Evolutionary conservation across 2,329 filamentous ascomycete genomes (phyloP), one percentile per base, ranked within the genome.

Genomic region (Colletotrichum kahawae): DNA sequence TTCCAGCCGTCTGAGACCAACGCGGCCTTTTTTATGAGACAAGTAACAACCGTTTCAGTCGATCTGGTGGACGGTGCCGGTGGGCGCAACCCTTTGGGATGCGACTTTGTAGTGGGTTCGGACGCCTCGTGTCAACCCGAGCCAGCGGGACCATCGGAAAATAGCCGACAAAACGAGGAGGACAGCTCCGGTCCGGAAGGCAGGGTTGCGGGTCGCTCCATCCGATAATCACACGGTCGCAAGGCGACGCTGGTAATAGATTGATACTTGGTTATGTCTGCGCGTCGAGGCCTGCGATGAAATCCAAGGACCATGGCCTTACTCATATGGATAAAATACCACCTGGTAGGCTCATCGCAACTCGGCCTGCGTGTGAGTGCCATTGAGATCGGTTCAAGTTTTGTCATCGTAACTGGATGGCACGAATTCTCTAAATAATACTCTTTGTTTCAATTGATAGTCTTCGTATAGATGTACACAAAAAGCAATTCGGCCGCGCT

Each of bases 221-320:
- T 48, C 38, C 12, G 5, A n/a, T 4, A 48, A 12, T 48, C 38
- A n/a, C 18, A n/a, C 9, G 38, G 38, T 18, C 1, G 38, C 38
- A 48, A 10, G 18, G 38, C 18, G 38, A n/a, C 5, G 38, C 0
- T 18, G 12, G 9, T n/a, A 18, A 48, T n/a, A n/a, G 5, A 48
- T 1, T 48, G 18, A n/a, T 48, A 9, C 5, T n/a, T 12, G 18
- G 3, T n/a, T n/a, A 7, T 9, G 18, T n/a, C 18, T 7, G 38
- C 18, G 38, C 4, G 9, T 48, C 5, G 5, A 48, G 38, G 38
- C 38, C 18, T 48, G 0, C 18, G 38, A 48, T 12, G 9, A 7
- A 12, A 48, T 10, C 0, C 5, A 12, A n/a, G 9, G 0, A 1
- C 38, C 38, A 0, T n/a, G 38, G 0, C 5, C 38, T 48, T 12